phyloP scores from a whole-genome alignment of 345 rosid genomes.

The Raphanus sativus region DNA sequence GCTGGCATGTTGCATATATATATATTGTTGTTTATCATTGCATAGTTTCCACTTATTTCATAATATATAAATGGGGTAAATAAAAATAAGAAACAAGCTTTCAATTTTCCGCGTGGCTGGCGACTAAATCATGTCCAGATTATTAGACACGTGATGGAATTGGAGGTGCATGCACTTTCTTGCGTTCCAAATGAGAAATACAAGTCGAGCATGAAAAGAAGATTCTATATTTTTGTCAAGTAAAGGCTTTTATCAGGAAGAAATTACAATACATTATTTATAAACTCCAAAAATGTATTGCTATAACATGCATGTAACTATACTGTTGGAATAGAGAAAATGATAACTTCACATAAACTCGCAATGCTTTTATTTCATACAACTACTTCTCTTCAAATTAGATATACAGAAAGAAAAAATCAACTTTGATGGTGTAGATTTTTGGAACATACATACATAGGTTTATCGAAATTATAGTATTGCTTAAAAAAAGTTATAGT shows the following conservation, averaged over 20 bases:
- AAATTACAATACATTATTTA: no score
- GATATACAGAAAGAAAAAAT: no score
- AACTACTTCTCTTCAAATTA: no score
- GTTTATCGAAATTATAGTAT: no score
- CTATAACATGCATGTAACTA: no score
- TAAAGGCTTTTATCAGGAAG: no score
- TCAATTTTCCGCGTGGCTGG: slow-evolving; percentile 23
- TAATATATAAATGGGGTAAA: not conserved
- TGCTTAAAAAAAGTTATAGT: no score
- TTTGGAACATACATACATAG: no score
- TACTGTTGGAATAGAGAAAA: no score
- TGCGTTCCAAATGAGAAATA: slow-evolving; percentile 14
- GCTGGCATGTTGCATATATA: not conserved
- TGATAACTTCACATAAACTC: no score
- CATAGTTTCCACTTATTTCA: slow-evolving; percentile 10
- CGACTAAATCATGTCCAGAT: slow-evolving; percentile 32
- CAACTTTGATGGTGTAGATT: no score
- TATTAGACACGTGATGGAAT: slow-evolving; percentile 34
- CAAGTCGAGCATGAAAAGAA: slow-evolving; percentile 2
- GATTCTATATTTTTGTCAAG: not conserved
- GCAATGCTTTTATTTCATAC: not conserved
- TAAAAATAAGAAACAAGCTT: slow-evolving; percentile 18
- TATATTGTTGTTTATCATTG: not conserved
- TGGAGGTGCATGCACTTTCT: slow-evolving; percentile 40
- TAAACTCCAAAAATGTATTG: no score